Evolutionary conservation across 345 rosid species (phyloP).

Genomic region (Moricandia arvensis): DNA sequence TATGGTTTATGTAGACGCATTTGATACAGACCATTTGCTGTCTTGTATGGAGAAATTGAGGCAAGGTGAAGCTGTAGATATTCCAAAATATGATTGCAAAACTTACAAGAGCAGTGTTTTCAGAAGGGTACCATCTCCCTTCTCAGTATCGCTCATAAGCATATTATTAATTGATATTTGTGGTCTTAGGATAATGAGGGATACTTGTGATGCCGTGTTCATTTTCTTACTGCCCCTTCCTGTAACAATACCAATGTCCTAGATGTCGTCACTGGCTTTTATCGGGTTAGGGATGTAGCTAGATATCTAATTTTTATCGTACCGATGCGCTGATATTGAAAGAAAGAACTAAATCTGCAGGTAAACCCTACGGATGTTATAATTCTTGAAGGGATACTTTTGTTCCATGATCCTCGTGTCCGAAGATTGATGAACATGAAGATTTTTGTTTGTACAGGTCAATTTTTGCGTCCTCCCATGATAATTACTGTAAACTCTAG

Average conservation of each 20-base stretch:
- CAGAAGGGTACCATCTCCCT: constrained; percentile 55
- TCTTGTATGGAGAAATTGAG: constrained; percentile 83
- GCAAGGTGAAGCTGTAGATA: constrained; percentile 86
- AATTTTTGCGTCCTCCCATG: not conserved
- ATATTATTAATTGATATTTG: not conserved
- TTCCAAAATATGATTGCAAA: constrained; percentile 91
- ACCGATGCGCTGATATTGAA: not conserved
- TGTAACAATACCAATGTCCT: constrained; percentile 5
- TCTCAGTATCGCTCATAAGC: constrained; percentile 6
- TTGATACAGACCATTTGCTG: constrained; percentile 76
- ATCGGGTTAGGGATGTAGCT: not conserved
- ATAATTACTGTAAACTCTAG: constrained; percentile 15
- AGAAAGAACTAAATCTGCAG: constrained; percentile 41
- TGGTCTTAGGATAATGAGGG: not conserved
- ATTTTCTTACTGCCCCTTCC: not conserved
- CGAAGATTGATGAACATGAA: constrained; percentile 96
- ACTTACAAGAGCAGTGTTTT: constrained; percentile 67
- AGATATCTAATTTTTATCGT: not conserved
- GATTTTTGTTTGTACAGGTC: constrained; percentile 97
- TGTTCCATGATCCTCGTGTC: constrained; percentile 86
- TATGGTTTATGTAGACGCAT: constrained; percentile 69
- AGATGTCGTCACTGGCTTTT: constrained; percentile 15
- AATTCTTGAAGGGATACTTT: constrained; percentile 89
- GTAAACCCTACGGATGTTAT: constrained; percentile 95
- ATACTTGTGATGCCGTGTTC: not conserved